phyloP scores from a whole-genome alignment of 345 rosid species.

The Sonneratia alba region DNA sequence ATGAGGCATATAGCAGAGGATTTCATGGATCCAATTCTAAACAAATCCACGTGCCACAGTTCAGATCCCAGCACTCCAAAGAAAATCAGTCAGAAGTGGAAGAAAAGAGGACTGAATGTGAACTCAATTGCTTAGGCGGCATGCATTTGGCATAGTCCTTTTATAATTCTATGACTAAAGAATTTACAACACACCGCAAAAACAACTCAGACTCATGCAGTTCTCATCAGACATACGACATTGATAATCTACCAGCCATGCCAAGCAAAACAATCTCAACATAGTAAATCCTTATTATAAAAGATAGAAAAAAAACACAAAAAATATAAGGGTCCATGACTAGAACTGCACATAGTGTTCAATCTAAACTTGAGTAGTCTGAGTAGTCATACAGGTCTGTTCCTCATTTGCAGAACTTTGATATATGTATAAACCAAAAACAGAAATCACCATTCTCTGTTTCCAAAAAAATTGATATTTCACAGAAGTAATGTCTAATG shows the following conservation, averaged over 20 bases:
- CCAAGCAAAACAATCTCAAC: neutral
- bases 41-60: neutral
- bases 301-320: too few species aligned
- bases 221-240: neutral
- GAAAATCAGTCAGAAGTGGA: neutral
- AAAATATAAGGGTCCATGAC: too few species aligned
- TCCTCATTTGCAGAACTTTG: neutral
- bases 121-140: neutral
- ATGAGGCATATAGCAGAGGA: neutral
- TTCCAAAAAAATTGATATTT: neutral
- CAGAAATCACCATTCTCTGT: neutral
- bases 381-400: neutral
- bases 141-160: neutral
- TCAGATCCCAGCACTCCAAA: neutral
- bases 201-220: neutral
- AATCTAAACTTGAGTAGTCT: neutral
- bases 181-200: neutral
- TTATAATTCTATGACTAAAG: too few species aligned
- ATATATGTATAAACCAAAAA: neutral
- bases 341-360: too few species aligned
- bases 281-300: neutral
- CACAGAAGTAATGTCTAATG: neutral
- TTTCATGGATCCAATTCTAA: neutral
- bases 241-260: neutral
- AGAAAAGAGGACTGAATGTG: neutral